Base-by-base conservation (phyloP, 257 asterid species). In the Solanum corneliomulleri region DNA sequence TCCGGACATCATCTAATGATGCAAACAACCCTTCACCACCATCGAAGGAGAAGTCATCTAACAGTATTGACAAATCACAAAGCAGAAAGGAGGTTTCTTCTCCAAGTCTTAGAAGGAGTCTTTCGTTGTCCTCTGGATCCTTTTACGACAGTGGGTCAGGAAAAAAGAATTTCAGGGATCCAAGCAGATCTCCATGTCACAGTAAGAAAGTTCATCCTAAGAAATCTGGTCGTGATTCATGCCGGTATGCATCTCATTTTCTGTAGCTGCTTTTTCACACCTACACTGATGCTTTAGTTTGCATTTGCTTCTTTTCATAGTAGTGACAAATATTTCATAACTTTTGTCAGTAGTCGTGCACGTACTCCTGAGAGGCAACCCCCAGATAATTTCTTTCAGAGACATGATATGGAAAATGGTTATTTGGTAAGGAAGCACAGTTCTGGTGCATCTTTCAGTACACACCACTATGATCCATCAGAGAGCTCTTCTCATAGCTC, bases 31-130 rank as follows among this genome's bases (percentile, higher is more conserved):
- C 89, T 42, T 95, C 98, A 49, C 95, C 94, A 74, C 92, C 96
- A 86, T 89, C 95, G 52, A 88, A 93, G 29, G 97, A 94, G 72
- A 95, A 92, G 64, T 88, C 93, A 87, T 82, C 89, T 18, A 93
- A 94, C 69, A 87, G 88, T 89, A 77, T 42, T 21, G 91, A 88
- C 74, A 92, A 91, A 83, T 89, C 93, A 47, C 88, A 88, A 84
- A 91, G 85, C 77, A 90, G 87, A 16, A 94, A 94, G 88, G 91
- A 90, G 88, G 93, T 85, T 58, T 84, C 89, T 71, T 78, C 94
- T 83, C 98, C 98, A 56, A 77, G 91, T 89, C 95, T 97, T 72
- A 92, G 98, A 87, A 93, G 99, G 91, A 97, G 99, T 91, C 92
- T 89, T 82, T 97, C 99, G 7, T 94, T 93, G 87, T 95, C 99